phyloP scores from a whole-genome alignment of 2,329 filamentous ascomycete genomes.

The Beauveria sp. region DNA sequence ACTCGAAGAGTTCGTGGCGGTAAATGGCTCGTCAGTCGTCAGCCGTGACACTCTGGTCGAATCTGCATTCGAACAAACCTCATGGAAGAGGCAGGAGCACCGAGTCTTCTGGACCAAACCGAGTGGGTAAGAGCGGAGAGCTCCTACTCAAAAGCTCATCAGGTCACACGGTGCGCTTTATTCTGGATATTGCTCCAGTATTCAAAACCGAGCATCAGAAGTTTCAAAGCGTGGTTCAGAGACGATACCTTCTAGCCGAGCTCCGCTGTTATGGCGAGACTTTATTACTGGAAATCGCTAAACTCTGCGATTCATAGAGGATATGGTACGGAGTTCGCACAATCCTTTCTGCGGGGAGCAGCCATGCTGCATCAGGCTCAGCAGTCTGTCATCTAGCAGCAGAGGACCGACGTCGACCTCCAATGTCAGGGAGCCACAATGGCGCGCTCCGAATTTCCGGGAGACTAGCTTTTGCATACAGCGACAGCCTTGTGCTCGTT shows the following conservation, averaged over 20 bases:
- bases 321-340: too few species aligned
- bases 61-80: not conserved
- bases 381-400: not conserved
- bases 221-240: not conserved
- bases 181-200: not conserved
- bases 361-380: not conserved
- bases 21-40: not conserved
- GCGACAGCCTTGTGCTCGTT: not conserved
- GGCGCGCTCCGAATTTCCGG: not conserved
- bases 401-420: not conserved
- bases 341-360: not conserved
- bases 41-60: not conserved
- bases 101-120: not conserved
- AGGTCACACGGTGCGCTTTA: too few species aligned
- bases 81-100: not conserved
- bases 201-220: not conserved
- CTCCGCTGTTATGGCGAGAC: not conserved
- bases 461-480: not conserved
- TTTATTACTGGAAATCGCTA: not conserved
- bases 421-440: not conserved
- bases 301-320: not conserved
- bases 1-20: not conserved
- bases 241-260: not conserved
- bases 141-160: not conserved
- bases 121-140: not conserved